Conservation (phyloP, 2,329 filamentous ascomycete species). For the Botrytis pseudocinerea region DNA sequence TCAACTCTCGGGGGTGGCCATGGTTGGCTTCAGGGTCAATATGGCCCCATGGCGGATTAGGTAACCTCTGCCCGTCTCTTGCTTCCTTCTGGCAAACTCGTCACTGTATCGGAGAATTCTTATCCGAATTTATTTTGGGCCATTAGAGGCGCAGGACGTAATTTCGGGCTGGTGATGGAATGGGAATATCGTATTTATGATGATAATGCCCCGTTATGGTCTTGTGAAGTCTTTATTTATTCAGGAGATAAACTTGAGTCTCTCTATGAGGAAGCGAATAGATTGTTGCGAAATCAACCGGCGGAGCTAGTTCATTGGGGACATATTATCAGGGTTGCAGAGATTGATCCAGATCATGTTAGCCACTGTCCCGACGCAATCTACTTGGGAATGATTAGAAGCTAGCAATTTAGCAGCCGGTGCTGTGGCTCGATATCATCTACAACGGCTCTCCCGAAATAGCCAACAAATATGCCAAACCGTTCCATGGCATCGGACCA, state of each 20-base stretch:
- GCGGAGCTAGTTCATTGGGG: slow-evolving; percentile 14
- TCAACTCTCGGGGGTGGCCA: slow-evolving; percentile 46
- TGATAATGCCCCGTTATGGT: slow-evolving; percentile 2
- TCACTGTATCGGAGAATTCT: slow-evolving; percentile 43
- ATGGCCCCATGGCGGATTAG: slow-evolving; percentile 48
- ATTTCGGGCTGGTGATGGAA: slow-evolving; percentile 47
- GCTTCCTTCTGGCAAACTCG: slow-evolving; percentile 46
- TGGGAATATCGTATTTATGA: slow-evolving; percentile 12
- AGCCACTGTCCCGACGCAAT: neutral
- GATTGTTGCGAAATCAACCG: slow-evolving; percentile 11
- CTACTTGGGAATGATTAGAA: neutral
- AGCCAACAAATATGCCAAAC: slow-evolving; percentile 2
- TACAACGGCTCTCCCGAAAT: slow-evolving; percentile 10
- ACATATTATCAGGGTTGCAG: slow-evolving; percentile 4
- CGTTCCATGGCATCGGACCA: neutral
- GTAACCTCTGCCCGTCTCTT: slow-evolving; percentile 47
- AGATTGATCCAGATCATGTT: slow-evolving; percentile 17
- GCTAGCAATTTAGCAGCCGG: neutral
- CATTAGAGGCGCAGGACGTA: slow-evolving; percentile 37
- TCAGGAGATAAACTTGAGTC: slow-evolving; percentile 16
- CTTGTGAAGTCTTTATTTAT: slow-evolving; percentile 9
- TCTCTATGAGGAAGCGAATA: neutral
- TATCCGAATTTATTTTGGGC: slow-evolving; percentile 52
- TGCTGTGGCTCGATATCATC: slow-evolving; percentile 12
- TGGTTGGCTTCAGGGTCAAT: slow-evolving; percentile 43